Evolutionary conservation across 805 yeast genomes (phyloP).

Genomic region (Metschnikowia proteae): DNA sequence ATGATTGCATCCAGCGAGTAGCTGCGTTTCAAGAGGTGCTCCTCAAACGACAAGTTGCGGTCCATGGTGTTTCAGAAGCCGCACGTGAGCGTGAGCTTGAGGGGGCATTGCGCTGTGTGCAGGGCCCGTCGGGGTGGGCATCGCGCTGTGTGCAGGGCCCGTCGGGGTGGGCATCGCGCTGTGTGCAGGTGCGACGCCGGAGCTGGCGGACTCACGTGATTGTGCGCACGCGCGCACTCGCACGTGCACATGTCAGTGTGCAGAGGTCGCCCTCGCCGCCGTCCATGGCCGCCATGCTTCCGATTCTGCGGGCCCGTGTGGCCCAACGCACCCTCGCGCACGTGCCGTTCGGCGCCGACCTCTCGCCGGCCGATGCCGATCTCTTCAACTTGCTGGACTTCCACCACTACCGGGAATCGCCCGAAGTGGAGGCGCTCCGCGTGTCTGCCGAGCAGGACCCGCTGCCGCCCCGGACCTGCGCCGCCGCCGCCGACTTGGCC

Average conservation of each 20-base stretch:
- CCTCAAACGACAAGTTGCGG: conserved; percentile 43
- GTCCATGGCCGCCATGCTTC: not conserved
- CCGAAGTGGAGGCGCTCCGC: conserved; percentile 22
- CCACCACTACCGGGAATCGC: conserved; percentile 34
- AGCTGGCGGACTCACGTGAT: too few relatives aligned
- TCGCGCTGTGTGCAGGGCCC: too few relatives aligned
- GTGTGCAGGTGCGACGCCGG: too few relatives aligned
- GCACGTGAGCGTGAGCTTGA: too few relatives aligned
- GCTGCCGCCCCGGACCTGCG: too few relatives aligned
- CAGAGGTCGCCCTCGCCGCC: too few relatives aligned
- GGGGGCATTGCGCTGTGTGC: too few relatives aligned
- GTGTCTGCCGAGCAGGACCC: not conserved
- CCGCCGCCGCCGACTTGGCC: not conserved
- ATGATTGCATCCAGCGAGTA: conserved; percentile 36
- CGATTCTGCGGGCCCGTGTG: not conserved
- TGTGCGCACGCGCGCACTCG: too few relatives aligned
- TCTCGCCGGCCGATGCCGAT: conserved; percentile 31
- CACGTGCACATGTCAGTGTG: too few relatives aligned
- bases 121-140: too few relatives aligned
- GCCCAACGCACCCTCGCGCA: conserved; percentile 11
- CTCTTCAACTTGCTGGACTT: conserved; percentile 37
- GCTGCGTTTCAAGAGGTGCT: conserved; percentile 43
- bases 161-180: too few relatives aligned
- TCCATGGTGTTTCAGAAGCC: conserved; percentile 28
- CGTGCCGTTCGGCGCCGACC: conserved; percentile 40